These are phyloP conservation scores for Cercospora nicotianae DNA, from an alignment of 2,329 filamentous ascomycete genomes.

Conservation along the genomic window DNA sequence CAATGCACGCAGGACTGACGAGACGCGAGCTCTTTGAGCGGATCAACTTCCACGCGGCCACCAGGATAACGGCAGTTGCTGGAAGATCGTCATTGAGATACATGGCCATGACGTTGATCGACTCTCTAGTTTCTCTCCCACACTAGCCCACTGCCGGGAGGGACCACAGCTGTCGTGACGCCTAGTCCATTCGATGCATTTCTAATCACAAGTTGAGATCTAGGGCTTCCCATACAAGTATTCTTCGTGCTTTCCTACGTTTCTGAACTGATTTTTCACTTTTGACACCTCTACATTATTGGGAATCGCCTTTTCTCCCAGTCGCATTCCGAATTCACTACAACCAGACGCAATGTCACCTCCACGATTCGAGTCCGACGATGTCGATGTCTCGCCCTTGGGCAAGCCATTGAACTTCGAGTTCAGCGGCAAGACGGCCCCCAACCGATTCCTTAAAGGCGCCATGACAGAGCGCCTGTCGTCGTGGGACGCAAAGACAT, in stretches of 20 bases:
- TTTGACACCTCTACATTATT: too few species aligned
- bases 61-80: background rate
- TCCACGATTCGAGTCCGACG: conserved; percentile 43
- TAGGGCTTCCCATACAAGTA: background rate
- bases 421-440: conserved; percentile 56
- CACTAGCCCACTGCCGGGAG: background rate
- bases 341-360: conserved; percentile 16
- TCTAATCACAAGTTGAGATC: background rate
- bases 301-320: background rate
- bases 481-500: conserved; percentile 58
- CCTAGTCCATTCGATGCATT: background rate
- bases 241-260: background rate
- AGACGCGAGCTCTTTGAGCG: background rate
- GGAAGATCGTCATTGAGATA: background rate
- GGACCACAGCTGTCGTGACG: background rate
- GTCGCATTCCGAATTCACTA: background rate
- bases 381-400: conserved; percentile 44
- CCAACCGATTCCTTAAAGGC: conserved; percentile 66
- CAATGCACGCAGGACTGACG: background rate
- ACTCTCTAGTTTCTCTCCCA: background rate
- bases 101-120: background rate
- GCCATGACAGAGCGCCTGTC: conserved; percentile 67
- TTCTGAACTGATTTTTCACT: background rate
- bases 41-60: background rate
- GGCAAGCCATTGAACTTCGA: conserved; percentile 48